Evolutionary conservation across 2,329 filamentous ascomycete species (phyloP).

Genomic region (Pyrenochaeta sp.): DNA sequence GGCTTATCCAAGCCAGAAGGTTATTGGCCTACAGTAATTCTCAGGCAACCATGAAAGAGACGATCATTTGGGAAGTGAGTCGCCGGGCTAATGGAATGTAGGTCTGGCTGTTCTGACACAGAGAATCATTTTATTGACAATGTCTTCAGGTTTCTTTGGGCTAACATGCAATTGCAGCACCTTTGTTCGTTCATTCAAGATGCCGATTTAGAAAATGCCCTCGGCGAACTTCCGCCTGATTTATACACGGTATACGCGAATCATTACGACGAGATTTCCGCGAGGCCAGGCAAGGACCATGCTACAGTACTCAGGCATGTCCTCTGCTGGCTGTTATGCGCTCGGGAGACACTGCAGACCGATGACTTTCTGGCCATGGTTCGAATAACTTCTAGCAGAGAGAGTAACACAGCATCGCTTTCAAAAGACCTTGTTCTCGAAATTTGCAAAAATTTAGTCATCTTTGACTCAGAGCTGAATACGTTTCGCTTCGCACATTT

Average conservation of each 20-base stretch:
- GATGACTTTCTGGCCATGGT: constrained; percentile 23
- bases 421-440: constrained; percentile 24
- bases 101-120: constrained; percentile 9
- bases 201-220: constrained; percentile 23
- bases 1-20: neutral
- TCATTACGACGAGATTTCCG: too few relatives aligned
- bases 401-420: neutral
- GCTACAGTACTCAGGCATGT: constrained; percentile 13
- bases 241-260: constrained; percentile 13
- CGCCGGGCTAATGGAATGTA: neutral
- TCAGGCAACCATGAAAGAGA: neutral
- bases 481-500: constrained; percentile 42
- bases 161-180: constrained; percentile 36
- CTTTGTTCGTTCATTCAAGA: constrained; percentile 28
- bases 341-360: constrained; percentile 11
- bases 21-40: neutral
- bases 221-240: constrained; percentile 31
- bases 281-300: neutral
- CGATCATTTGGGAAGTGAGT: neutral
- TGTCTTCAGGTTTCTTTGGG: constrained; percentile 41
- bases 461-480: constrained; percentile 29
- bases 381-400: constrained; percentile 4
- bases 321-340: constrained; percentile 30
- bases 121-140: neutral
- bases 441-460: constrained; percentile 38